These are phyloP conservation scores for Fusarium temperatum DNA, from an alignment of 2,329 filamentous ascomycete species.

Conservation along the genomic window DNA sequence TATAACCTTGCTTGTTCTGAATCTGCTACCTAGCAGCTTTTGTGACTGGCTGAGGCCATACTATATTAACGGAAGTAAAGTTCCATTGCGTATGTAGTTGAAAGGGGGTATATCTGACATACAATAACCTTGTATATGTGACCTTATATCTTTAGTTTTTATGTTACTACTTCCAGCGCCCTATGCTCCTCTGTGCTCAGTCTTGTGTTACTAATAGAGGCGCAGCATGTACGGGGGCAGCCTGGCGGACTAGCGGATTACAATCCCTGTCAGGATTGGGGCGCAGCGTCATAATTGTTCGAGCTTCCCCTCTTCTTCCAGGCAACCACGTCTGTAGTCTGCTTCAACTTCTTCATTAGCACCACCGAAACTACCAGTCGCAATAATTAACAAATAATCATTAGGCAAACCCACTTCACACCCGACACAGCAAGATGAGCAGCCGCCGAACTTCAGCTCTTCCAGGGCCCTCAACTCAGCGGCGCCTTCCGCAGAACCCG, in stretches of 20 bases:
- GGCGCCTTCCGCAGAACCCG: not conserved
- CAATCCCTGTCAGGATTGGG: not conserved
- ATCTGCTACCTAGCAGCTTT: no score
- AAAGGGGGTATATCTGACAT: no score
- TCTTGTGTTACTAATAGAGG: not conserved
- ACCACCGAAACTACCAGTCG: not conserved
- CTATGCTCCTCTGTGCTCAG: no score
- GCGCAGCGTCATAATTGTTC: not conserved
- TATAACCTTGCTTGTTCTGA: no score
- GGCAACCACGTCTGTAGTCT: not conserved
- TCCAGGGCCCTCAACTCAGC: not conserved
- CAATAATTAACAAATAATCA: accelerated
- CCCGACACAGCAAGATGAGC: not conserved
- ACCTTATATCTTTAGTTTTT: no score
- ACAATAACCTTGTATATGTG: no score
- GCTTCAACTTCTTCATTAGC: not conserved
- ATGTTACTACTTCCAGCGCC: no score
- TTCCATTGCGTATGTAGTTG: no score
- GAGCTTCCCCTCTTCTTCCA: not conserved
- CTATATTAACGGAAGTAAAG: no score
- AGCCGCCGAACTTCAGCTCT: not conserved
- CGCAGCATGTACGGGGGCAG: not conserved
- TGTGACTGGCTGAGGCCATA: no score
- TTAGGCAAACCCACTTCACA: accelerated
- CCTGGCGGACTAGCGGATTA: not conserved